These are phyloP conservation scores for Fusarium chuoi DNA, from an alignment of 2,329 filamentous ascomycete species.

Conservation along the genomic window DNA sequence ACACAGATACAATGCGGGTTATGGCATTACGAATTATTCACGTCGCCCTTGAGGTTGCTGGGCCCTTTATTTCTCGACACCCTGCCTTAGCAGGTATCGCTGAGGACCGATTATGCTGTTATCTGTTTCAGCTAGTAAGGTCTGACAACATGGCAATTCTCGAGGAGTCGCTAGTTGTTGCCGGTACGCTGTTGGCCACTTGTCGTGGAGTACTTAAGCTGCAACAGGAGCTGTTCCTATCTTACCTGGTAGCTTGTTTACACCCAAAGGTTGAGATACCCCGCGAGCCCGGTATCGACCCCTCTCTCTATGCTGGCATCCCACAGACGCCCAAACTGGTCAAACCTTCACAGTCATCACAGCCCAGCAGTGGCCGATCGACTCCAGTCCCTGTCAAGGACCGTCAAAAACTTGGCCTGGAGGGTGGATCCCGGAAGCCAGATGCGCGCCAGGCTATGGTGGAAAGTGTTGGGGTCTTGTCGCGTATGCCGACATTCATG, in stretches of 20 bases:
- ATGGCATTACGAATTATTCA: slow-evolving; percentile 98
- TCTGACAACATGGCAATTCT: slow-evolving; percentile 97
- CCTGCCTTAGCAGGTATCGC: slow-evolving; percentile 87
- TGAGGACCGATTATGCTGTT: slow-evolving; percentile 91
- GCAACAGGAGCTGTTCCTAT: slow-evolving; percentile 95
- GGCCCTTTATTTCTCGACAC: slow-evolving; percentile 92
- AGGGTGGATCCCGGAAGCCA: slow-evolving; percentile 90
- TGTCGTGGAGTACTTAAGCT: slow-evolving; percentile 91
- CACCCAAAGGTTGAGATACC: slow-evolving; percentile 96
- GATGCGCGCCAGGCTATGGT: slow-evolving; percentile 99
- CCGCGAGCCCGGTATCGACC: slow-evolving; percentile 87
- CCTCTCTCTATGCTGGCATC: slow-evolving; percentile 90
- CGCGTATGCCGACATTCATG: slow-evolving; percentile 94
- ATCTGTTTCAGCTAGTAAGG: slow-evolving; percentile 94
- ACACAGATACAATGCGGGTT: slow-evolving; percentile 94
- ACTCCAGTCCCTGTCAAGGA: slow-evolving; percentile 94
- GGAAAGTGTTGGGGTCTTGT: slow-evolving; percentile 90
- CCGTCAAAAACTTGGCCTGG: slow-evolving; percentile 89
- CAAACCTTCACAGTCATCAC: slow-evolving; percentile 75
- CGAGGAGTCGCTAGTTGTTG: slow-evolving; percentile 91
- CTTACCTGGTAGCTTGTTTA: slow-evolving; percentile 92
- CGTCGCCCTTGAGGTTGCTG: slow-evolving; percentile 94
- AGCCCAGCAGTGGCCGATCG: slow-evolving; percentile 80
- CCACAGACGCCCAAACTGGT: slow-evolving; percentile 89
- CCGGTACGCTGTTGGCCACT: slow-evolving; percentile 89